Evolutionary conservation across 164 flowering plant genomes (phyloP).

Genomic region (Magnolia kwangsiensis): DNA sequence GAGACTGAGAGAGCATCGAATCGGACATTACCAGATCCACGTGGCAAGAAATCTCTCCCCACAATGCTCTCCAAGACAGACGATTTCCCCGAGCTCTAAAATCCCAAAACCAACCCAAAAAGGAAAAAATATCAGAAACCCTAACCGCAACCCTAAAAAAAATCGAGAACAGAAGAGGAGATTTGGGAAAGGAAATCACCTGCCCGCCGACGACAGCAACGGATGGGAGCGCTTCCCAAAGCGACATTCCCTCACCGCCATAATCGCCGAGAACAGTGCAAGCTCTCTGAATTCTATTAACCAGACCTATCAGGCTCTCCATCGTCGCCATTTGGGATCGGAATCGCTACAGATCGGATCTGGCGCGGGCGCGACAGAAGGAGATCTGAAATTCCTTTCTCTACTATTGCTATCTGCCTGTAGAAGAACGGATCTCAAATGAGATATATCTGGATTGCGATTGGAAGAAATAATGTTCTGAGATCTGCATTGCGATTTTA

Average conservation of each 20-base stretch:
- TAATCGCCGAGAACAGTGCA: slow-evolving; percentile 96
- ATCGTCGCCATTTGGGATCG: slow-evolving; percentile 67
- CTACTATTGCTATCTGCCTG: not conserved
- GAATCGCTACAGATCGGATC: slow-evolving; percentile 1
- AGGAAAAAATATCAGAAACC: not conserved
- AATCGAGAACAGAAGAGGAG: not conserved
- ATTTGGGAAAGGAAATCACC: slow-evolving; percentile 27
- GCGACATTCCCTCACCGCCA: slow-evolving; percentile 93
- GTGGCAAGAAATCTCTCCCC: slow-evolving; percentile 96
- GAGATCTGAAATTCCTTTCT: not conserved
- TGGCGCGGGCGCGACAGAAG: no score
- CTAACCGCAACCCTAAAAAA: not conserved
- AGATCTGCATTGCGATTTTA: not conserved
- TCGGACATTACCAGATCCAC: slow-evolving; percentile 81
- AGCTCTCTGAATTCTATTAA: slow-evolving; percentile 86
- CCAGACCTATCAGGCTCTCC: slow-evolving; percentile 93
- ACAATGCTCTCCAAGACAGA: slow-evolving; percentile 96
- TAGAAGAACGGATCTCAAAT: not conserved
- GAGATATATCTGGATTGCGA: not conserved
- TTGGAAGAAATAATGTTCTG: not conserved
- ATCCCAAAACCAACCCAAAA: slow-evolving; percentile 9
- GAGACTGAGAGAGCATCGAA: slow-evolving; percentile 1
- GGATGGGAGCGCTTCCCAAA: slow-evolving; percentile 99
- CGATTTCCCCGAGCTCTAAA: slow-evolving; percentile 95
- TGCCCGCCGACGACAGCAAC: slow-evolving; percentile 99